phyloP scores from a whole-genome alignment of 2,329 filamentous ascomycete genomes.

The Coniochaeta hoffmannii region DNA sequence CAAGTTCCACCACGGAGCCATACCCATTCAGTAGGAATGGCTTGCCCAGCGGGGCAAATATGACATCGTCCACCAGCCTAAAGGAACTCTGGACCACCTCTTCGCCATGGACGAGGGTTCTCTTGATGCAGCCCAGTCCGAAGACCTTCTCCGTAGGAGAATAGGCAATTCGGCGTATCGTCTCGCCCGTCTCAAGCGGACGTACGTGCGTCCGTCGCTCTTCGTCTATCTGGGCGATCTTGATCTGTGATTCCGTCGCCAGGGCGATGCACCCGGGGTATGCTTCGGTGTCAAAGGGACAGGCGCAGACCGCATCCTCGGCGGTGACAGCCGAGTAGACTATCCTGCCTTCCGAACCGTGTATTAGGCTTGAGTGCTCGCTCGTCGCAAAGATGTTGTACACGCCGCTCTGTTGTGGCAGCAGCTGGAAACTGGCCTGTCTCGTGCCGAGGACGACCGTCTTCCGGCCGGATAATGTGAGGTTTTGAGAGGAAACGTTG shows the following conservation, averaged over 20 bases:
- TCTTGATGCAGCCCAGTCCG: slow-evolving; percentile 76
- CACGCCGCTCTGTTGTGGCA: slow-evolving; percentile 61
- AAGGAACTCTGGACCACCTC: slow-evolving; percentile 78
- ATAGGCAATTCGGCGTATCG: slow-evolving; percentile 80
- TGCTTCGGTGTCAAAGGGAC: slow-evolving; percentile 71
- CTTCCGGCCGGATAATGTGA: slow-evolving; percentile 63
- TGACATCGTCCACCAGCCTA: slow-evolving; percentile 81
- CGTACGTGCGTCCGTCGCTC: slow-evolving; percentile 85
- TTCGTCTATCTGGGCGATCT: slow-evolving; percentile 73
- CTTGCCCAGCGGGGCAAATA: slow-evolving; percentile 70
- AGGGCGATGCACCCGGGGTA: slow-evolving; percentile 78
- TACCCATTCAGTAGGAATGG: slow-evolving; percentile 52
- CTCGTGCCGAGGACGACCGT: slow-evolving; percentile 80
- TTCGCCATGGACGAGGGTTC: slow-evolving; percentile 60
- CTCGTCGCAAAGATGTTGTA: slow-evolving; percentile 88
- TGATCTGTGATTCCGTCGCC: slow-evolving; percentile 68
- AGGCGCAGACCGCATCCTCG: slow-evolving; percentile 74
- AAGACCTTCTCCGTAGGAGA: slow-evolving; percentile 73
- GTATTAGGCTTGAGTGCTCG: slow-evolving; percentile 90
- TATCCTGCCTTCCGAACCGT: slow-evolving; percentile 78
- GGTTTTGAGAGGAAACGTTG: slow-evolving; percentile 54
- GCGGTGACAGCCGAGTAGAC: slow-evolving; percentile 92
- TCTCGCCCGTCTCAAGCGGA: slow-evolving; percentile 69
- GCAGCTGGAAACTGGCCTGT: slow-evolving; percentile 70
- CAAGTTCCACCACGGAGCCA: slow-evolving; percentile 53